Evolutionary conservation across 164 flowering plant genomes (phyloP).

Genomic region (Litsea cubeba): DNA sequence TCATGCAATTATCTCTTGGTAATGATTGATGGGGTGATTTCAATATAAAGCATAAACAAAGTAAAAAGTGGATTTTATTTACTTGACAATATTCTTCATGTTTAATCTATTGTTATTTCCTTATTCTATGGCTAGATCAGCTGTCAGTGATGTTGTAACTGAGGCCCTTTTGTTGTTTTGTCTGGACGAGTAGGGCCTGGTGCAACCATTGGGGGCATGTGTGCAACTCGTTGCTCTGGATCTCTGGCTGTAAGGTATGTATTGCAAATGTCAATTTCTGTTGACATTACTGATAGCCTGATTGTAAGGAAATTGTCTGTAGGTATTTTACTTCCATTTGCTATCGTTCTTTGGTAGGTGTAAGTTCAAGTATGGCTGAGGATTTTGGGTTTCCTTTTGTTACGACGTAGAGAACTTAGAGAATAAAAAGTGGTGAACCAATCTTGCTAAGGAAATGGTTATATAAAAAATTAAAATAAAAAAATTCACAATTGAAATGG

Average conservation of each 20-base stretch:
- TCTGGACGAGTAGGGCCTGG: conserved; percentile 74
- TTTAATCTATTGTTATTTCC: not conserved
- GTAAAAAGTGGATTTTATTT: not conserved
- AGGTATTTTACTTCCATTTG: not conserved
- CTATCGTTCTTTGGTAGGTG: no score
- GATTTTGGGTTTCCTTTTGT: no score
- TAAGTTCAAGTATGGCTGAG: no score
- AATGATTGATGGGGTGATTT: not conserved
- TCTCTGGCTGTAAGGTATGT: conserved; percentile 93
- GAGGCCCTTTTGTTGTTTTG: conserved; percentile 3
- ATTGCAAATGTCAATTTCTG: conserved; percentile 6
- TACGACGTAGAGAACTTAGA: no score
- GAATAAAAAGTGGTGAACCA: no score
- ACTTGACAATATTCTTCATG: not conserved
- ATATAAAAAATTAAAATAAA: no score
- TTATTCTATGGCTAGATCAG: not conserved
- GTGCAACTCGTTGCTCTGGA: conserved; percentile 99
- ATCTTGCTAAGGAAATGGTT: no score
- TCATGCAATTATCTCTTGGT: not conserved
- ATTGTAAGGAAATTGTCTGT: not conserved
- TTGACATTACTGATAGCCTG: not conserved
- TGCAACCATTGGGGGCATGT: conserved; percentile 99
- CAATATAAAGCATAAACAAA: no score
- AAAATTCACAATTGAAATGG: no score
- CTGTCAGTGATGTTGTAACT: not conserved